Evolutionary conservation across 148 eudicot genomes (phyloP).

Genomic region (Heliamphora exappendiculata): DNA sequence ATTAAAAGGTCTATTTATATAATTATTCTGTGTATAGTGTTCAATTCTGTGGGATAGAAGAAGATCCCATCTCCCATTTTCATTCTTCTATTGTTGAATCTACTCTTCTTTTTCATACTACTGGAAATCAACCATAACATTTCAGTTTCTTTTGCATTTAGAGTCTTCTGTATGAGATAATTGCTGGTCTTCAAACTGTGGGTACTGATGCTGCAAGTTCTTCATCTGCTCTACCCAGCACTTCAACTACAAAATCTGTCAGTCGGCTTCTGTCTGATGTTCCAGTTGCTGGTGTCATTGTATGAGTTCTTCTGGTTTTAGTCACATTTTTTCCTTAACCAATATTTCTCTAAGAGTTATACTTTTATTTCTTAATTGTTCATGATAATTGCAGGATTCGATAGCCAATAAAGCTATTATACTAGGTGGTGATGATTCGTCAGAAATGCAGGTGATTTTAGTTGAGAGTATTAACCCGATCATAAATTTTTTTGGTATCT

Average conservation of each 20-base stretch:
- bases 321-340: not conserved
- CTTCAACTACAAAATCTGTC: constrained; percentile 40
- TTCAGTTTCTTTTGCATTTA: constrained; percentile 8
- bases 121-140: not conserved
- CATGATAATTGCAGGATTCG: constrained; percentile 31
- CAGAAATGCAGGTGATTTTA: constrained; percentile 8
- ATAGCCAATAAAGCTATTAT: constrained; percentile 4
- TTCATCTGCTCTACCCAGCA: constrained; percentile 41
- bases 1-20: not conserved
- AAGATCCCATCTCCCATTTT: not conserved
- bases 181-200: constrained; percentile 45
- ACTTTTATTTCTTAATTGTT: not conserved
- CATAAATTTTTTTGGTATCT: not conserved
- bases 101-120: not conserved
- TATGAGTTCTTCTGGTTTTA: constrained; percentile 10
- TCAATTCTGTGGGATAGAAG: not conserved
- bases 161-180: constrained; percentile 64
- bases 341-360: not conserved
- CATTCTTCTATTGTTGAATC: not conserved
- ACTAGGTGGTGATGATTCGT: not conserved
- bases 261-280: constrained; percentile 47
- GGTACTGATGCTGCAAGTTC: constrained; percentile 59
- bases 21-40: not conserved
- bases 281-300: constrained; percentile 37
- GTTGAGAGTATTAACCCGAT: not conserved